These are phyloP conservation scores for Coemansia sp. DNA, from an alignment of 192 early-diverging fungal genomes.

Conservation along the genomic window DNA sequence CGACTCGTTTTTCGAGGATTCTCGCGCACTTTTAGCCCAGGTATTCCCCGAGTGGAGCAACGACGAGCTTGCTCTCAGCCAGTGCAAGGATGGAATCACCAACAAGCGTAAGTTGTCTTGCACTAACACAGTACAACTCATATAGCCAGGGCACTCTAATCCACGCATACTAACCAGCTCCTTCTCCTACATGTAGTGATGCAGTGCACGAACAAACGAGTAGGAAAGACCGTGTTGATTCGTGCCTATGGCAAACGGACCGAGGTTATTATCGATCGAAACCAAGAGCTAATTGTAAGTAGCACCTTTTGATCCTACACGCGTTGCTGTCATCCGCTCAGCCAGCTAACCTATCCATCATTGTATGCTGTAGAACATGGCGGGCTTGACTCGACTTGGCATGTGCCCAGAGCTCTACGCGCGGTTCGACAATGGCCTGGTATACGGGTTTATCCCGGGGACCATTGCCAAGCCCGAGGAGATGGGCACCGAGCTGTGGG, in stretches of 20 bases:
- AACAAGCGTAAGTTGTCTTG: constrained; percentile 60
- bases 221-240: constrained; percentile 69
- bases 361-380: constrained; percentile 68
- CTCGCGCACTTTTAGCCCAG: constrained; percentile 51
- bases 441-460: constrained; percentile 87
- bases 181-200: constrained; percentile 57
- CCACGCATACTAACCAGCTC: neutral
- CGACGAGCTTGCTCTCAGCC: constrained; percentile 59
- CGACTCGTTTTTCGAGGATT: constrained; percentile 64
- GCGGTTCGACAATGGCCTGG: constrained; percentile 87
- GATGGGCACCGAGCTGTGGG: constrained; percentile 73
- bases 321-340: neutral
- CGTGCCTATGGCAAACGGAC: constrained; percentile 88
- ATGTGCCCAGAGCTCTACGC: constrained; percentile 80
- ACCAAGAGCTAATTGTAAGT: constrained; percentile 83
- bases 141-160: neutral
- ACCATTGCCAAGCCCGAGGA: constrained; percentile 68
- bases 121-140: neutral
- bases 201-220: constrained; percentile 62
- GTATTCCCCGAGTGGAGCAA: constrained; percentile 66
- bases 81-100: constrained; percentile 82
- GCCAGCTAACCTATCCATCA: neutral
- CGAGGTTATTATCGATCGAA: constrained; percentile 85
- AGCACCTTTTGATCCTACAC: neutral
- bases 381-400: constrained; percentile 65